Evolutionary conservation across 768 basidiomycete genomes (phyloP).

Genomic region (Dentipellis sp.): DNA sequence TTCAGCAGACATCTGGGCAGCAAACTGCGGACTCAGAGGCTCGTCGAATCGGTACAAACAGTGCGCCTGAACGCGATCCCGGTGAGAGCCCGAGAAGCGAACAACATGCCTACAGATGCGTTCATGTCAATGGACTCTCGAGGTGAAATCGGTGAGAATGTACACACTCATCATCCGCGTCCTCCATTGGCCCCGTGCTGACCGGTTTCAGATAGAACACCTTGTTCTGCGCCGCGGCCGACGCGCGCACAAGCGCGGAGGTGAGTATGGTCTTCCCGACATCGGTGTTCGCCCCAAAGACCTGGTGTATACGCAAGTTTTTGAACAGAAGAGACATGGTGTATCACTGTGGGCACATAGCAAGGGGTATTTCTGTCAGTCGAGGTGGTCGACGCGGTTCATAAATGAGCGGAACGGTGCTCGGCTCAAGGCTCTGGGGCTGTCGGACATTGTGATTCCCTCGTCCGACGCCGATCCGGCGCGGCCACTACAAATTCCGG

Average conservation of each 20-base stretch:
- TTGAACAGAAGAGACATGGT: slow-evolving; percentile 78
- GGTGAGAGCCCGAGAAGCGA: slow-evolving; percentile 35
- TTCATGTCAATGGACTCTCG: slow-evolving; percentile 1
- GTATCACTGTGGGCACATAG: background rate
- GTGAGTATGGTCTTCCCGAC: slow-evolving; percentile 93
- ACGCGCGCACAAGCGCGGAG: slow-evolving; percentile 73
- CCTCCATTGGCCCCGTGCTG: slow-evolving; percentile 72
- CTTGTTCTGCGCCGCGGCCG: slow-evolving; percentile 40
- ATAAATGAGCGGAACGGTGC: too few species aligned
- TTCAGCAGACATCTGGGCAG: slow-evolving; percentile 43
- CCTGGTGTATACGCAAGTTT: slow-evolving; percentile 77
- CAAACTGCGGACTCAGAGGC: slow-evolving; percentile 91
- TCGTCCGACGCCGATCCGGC: too few species aligned
- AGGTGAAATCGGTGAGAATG: background rate
- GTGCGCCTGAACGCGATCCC: slow-evolving; percentile 39
- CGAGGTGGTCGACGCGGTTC: too few species aligned
- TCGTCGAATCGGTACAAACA: slow-evolving; percentile 82
- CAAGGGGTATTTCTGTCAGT: background rate
- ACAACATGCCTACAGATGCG: slow-evolving; percentile 49
- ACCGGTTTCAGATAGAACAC: slow-evolving; percentile 84
- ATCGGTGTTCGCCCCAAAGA: slow-evolving; percentile 94
- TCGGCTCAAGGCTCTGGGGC: too few species aligned
- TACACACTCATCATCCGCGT: slow-evolving; percentile 75
- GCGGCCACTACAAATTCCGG: background rate
- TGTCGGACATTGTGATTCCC: background rate